A percentile compares a stretch with the other conserved stretches of the same genome.
These are phyloP conservation scores for Umbelopsis sp. DNA, from an alignment of 192 early-diverging fungal species.

Conservation along the genomic window DNA sequence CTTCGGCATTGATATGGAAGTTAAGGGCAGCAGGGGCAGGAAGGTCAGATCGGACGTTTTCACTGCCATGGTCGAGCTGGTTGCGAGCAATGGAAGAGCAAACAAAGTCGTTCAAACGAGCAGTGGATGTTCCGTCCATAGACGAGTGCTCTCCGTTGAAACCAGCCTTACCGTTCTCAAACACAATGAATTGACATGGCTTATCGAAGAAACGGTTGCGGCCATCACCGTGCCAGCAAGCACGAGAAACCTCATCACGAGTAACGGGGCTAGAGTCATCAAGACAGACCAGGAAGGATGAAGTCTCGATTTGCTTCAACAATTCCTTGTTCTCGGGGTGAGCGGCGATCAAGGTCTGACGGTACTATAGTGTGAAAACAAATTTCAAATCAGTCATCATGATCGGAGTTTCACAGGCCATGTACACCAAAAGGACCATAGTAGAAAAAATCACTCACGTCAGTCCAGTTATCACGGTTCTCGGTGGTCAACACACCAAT, in stretches of 20 bases:
- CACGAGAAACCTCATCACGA: slow-evolving; percentile 83
- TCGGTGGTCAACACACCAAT: slow-evolving; percentile 91
- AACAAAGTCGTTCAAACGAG: slow-evolving; percentile 86
- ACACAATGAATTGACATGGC: slow-evolving; percentile 93
- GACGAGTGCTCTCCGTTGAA: slow-evolving; percentile 92
- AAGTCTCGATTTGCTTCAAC: slow-evolving; percentile 83
- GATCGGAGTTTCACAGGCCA: slow-evolving; percentile 12
- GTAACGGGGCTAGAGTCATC: slow-evolving; percentile 88
- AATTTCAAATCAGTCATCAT: slow-evolving; percentile 9
- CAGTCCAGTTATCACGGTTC: slow-evolving; percentile 93
- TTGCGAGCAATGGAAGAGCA: slow-evolving; percentile 58
- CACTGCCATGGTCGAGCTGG: slow-evolving; percentile 76
- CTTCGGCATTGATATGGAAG: slow-evolving; percentile 66
- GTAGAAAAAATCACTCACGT: slow-evolving; percentile 47
- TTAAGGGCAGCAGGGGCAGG: slow-evolving; percentile 68
- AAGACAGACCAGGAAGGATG: slow-evolving; percentile 88
- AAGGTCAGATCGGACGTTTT: slow-evolving; percentile 58
- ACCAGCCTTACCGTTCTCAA: slow-evolving; percentile 96
- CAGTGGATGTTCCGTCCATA: slow-evolving; percentile 95
- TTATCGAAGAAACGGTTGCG: slow-evolving; percentile 99
- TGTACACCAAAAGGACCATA: slow-evolving; percentile 32
- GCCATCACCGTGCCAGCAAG: slow-evolving; percentile 96
- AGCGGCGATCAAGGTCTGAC: slow-evolving; percentile 64
- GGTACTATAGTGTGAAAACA: slow-evolving; percentile 44
- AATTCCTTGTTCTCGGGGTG: slow-evolving; percentile 71